Base-by-base conservation (phyloP, 2,329 filamentous ascomycete genomes). In the Pyricularia sp. region DNA sequence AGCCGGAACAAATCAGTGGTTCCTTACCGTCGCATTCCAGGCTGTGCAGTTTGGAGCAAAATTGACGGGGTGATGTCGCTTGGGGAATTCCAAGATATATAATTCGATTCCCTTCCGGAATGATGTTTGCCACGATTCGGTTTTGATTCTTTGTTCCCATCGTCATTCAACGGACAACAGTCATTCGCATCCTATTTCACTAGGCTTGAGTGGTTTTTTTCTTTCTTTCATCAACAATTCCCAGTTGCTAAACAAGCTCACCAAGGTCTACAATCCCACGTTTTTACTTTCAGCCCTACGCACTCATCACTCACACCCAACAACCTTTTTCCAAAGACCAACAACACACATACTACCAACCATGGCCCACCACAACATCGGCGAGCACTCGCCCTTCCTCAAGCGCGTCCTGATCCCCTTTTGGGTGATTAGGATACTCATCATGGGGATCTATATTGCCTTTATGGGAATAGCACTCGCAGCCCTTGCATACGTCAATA, bases 331-430 rank as follows among this genome's bases (percentile, higher is more conserved):
- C 33, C 25, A 33, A 11, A 65, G 17, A 23, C 28, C 64, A 6
- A 64, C 64, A 33, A 33, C 33, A 64, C 36, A n/a, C 25, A 23
- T 28, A 23, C 25, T 42, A 12, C 42, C 67, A 70, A 69, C 25
- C 55, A 76, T 77, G 75, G 68, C 73, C 36, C 71, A 72, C 23
- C 76, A 74, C 68, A 68, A 74, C 65, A 67, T 76, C 66, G 75
- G 74, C 72, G 77, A 77, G 63, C 66, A 69, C 59, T 78, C 76
- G 72, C 76, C 77, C 20, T 78, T 78, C 69, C 71, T 77, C 66
- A 78, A 78, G 72, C 75, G 77, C 58, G 73, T 78, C 14, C 68
- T 78, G 68, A 73, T 78, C 33, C 77, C 77, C 10, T 78, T 78
- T 70, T 78, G 77, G 76, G 71, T 77, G 26, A 30, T 78, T 14